Percentiles rank a stretch among this genome's conserved stretches.
These are phyloP conservation scores for Alternaria infectoria DNA, from an alignment of 2,329 filamentous ascomycete genomes.

Conservation along the genomic window DNA sequence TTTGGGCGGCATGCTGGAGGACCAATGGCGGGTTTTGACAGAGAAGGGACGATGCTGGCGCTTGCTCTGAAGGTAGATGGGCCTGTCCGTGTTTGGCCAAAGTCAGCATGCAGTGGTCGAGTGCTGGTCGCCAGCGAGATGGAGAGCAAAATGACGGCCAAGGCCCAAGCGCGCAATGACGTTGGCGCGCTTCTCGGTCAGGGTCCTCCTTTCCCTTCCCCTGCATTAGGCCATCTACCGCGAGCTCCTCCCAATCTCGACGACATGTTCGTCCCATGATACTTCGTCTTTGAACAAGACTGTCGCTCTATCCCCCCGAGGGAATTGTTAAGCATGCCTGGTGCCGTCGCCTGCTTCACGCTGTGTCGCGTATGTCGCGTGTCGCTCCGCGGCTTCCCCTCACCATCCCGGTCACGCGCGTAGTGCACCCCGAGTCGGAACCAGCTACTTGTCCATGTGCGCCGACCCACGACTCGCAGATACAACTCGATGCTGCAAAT, in stretches of 20 bases:
- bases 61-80: background rate
- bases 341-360: background rate
- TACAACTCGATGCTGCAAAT: background rate
- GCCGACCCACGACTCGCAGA: background rate
- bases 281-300: background rate
- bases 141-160: conserved; percentile 18
- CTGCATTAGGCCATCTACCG: conserved; percentile 6
- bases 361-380: conserved; percentile 12
- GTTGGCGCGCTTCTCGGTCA: conserved; percentile 16
- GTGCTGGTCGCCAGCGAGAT: conserved; percentile 9
- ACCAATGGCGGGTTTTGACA: conserved; percentile 2
- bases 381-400: conserved; percentile 15
- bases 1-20: conserved; percentile 47
- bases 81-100: background rate
- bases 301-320: background rate
- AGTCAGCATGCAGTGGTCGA: conserved; percentile 9
- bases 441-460: background rate
- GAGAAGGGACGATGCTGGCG: background rate
- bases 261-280: background rate
- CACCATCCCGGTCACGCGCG: conserved; percentile 13
- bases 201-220: conserved; percentile 13
- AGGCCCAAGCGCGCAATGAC: conserved; percentile 20
- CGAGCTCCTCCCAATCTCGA: background rate
- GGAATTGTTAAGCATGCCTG: background rate
- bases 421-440: conserved; percentile 1